phyloP scores from a whole-genome alignment of 2,329 filamentous ascomycete species.

The Myriosclerotinia duriaeana region DNA sequence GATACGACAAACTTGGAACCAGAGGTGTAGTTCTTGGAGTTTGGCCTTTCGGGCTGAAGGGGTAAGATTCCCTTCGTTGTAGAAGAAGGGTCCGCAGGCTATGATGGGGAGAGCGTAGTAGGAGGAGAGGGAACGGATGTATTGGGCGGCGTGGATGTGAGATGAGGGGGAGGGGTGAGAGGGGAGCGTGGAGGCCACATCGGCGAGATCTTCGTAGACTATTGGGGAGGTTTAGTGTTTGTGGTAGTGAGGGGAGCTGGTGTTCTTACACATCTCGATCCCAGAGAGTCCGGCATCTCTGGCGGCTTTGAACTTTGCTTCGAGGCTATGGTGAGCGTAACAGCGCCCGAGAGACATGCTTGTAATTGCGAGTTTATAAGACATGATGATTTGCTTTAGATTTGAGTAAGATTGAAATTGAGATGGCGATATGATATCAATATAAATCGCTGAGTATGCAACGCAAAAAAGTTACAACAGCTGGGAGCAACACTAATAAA shows the following conservation, averaged over 20 bases:
- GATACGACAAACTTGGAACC: conserved; percentile 65
- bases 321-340: conserved; percentile 53
- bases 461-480: background rate
- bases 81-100: conserved; percentile 62
- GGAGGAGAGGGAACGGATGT: conserved; percentile 58
- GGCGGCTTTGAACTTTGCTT: conserved; percentile 67
- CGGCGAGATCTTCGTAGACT: conserved; percentile 70
- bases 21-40: conserved; percentile 63
- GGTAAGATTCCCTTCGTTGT: conserved; percentile 73
- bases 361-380: conserved; percentile 66
- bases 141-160: conserved; percentile 55
- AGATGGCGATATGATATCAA: background rate
- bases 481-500: too few species aligned
- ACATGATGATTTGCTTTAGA: conserved; percentile 42
- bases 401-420: background rate
- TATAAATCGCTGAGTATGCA: background rate
- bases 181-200: conserved; percentile 48
- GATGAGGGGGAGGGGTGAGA: conserved; percentile 44
- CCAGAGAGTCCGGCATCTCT: conserved; percentile 63
- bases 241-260: background rate
- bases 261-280: conserved; percentile 60
- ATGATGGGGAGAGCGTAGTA: conserved; percentile 58
- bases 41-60: conserved; percentile 55
- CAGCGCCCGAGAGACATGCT: conserved; percentile 70
- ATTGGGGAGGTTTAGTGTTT: background rate